Percentiles rank a stretch among this genome's conserved stretches.
Conservation (phyloP, 352 stramenopile genomes). For the Pythium vanterpoolii region DNA sequence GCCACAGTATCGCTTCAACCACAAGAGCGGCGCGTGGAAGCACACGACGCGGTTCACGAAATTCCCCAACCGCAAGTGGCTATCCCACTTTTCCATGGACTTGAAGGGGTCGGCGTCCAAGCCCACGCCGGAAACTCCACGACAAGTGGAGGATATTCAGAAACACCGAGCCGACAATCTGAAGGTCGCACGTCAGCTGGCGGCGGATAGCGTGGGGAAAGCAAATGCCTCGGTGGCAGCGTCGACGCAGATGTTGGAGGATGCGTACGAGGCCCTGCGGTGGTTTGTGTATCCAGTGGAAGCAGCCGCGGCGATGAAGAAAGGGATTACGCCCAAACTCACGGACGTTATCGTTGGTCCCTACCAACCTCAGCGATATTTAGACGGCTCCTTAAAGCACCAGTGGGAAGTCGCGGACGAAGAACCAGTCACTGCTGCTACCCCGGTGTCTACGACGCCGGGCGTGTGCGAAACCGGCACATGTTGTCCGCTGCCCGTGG, state of each 20-base stretch:
- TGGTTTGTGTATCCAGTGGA: constrained; percentile 51
- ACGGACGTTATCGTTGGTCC: too few species aligned
- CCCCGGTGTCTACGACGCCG: background rate
- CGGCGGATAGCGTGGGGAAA: constrained; percentile 20
- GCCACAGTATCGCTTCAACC: constrained; percentile 91
- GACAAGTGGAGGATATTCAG: too few species aligned
- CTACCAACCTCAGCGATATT: too few species aligned
- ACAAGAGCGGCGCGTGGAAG: constrained; percentile 92
- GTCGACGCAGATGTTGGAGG: constrained; percentile 47
- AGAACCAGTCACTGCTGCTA: background rate
- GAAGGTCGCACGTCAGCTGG: constrained; percentile 31
- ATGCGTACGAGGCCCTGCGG: constrained; percentile 29
- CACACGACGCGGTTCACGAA: constrained; percentile 42
- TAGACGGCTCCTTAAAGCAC: constrained; percentile 32
- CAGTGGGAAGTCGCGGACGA: constrained; percentile 34
- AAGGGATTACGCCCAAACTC: background rate
- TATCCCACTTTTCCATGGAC: constrained; percentile 27
- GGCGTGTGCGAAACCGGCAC: background rate
- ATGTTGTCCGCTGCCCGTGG: constrained; percentile 10
- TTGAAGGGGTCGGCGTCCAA: background rate
- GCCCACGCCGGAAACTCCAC: constrained; percentile 14
- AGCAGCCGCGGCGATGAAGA: constrained; percentile 19
- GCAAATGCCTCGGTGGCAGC: constrained; percentile 22
- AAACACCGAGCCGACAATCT: constrained; percentile 45
- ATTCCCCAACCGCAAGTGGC: constrained; percentile 29